Evolutionary conservation across 2,329 filamentous ascomycete genomes (phyloP).

Genomic region (Apiospora saccharicola): DNA sequence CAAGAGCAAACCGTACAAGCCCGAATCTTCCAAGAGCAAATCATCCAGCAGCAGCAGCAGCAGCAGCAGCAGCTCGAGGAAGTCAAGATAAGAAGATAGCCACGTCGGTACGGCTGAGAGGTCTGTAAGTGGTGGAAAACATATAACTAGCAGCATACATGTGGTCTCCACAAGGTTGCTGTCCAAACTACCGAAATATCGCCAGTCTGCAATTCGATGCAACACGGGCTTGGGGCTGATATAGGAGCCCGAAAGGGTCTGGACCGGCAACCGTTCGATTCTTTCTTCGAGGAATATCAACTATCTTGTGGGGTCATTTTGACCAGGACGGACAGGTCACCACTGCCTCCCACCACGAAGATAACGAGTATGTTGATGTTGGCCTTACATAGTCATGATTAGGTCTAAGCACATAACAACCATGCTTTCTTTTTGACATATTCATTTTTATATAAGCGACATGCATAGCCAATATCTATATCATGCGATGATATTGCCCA

Average conservation of each 20-base stretch:
- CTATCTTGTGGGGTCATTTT: not conserved
- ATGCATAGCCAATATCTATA: not conserved
- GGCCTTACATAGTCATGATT: not conserved
- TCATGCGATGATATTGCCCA: not conserved
- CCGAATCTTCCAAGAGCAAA: not conserved
- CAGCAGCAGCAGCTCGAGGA: constrained; percentile 36
- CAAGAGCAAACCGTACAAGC: constrained; percentile 34
- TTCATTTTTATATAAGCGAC: not conserved
- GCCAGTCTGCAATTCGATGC: not conserved
- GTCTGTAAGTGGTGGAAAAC: not conserved
- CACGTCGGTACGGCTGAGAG: not conserved
- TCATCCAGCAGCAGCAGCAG: constrained; percentile 22
- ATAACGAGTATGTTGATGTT: not conserved
- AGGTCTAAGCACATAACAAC: not conserved
- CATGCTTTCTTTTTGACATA: not conserved
- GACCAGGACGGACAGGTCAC: not conserved
- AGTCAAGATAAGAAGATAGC: not conserved
- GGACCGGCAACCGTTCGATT: not conserved
- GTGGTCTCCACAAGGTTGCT: not conserved
- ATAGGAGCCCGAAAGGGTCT: not conserved
- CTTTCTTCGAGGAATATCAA: not conserved
- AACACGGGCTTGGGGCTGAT: not conserved
- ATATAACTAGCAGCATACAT: not conserved
- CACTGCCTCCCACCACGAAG: not conserved
- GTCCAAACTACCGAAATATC: not conserved